Evolutionary conservation across 768 basidiomycete genomes (phyloP), one percentile per base, ranked within the genome.

Genomic region (Naganishia friedmannii): DNA sequence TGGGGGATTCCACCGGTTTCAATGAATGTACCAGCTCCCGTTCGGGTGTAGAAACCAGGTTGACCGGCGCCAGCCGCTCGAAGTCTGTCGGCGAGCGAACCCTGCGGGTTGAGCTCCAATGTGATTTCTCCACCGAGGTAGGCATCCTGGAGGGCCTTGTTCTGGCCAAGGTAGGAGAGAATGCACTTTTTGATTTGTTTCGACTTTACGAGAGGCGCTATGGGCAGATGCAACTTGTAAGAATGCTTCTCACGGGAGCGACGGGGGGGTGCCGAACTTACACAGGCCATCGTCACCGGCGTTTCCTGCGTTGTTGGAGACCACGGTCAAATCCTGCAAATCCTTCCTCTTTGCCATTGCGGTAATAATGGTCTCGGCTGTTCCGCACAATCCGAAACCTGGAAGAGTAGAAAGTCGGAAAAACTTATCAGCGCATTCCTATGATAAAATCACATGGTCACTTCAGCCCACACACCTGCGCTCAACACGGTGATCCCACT

Each of bases 371-470:
- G 78, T 78, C 57, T 79, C 76, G 32, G 78, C 74, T 1, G 76
- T 77, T n/a, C 78, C 78, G 57, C 78, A 79, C 0, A 79, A 65
- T 26, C 78, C 78, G 69, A 79, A 79, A 28, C 75, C 75, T 74
- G 42, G 21, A 42, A 42, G 26, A 58, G 34, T 37, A 12, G 15
- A n/a, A 51, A 51, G 3, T 21, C 13, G 23, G n/a, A 26, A 26
- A 55, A 4, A 1, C 42, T 7, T 34, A 23, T 34, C 34, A 53
- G 46, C 10, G n/a, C 19, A 26, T 37, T 54, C 3, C 32, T 28
- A 4, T 23, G 28, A 26, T 34, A 42, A 51, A 13, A 7, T 21
- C 9, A 53, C 34, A 37, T 5, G 34, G 12, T 28, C 4, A 48
- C 15, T 53, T 1, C 53, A 23, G 2, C 31, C n/a, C n/a, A 72